Evolutionary conservation across 179 eudicot genomes (phyloP).

Genomic region (Corrigiola litoralis): DNA sequence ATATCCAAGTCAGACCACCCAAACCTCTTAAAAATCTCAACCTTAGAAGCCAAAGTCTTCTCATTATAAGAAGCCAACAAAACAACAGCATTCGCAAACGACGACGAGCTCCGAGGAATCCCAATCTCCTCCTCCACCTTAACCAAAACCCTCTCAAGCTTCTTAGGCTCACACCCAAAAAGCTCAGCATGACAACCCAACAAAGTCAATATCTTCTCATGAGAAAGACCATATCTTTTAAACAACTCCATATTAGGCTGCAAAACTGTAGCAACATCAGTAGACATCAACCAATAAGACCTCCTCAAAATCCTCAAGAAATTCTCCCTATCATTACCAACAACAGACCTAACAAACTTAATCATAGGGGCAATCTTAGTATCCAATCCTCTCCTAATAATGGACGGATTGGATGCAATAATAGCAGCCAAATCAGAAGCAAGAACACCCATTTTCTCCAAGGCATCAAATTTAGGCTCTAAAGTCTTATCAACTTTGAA

Average conservation of each 20-base stretch:
- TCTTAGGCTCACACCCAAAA: slow-evolving; percentile 7
- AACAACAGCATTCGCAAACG: slow-evolving; percentile 11
- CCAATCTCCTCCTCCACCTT: slow-evolving; percentile 21
- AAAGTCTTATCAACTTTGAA: slow-evolving; percentile 16
- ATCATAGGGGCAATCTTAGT: slow-evolving; percentile 3
- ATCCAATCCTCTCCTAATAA: neutral
- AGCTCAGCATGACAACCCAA: neutral
- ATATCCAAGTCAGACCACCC: slow-evolving; percentile 30
- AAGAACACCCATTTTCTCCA: slow-evolving; percentile 16
- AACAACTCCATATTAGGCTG: slow-evolving; percentile 16
- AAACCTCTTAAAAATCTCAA: slow-evolving; percentile 22
- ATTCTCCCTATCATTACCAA: neutral
- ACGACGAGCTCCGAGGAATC: neutral
- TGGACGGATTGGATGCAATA: slow-evolving; percentile 12
- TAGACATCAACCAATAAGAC: slow-evolving; percentile 15
- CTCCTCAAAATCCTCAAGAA: slow-evolving; percentile 8
- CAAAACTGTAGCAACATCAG: neutral
- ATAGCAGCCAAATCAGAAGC: slow-evolving; percentile 13
- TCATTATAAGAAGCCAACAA: slow-evolving; percentile 14
- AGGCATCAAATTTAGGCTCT: slow-evolving; percentile 18
- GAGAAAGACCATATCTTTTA: slow-evolving; percentile 13
- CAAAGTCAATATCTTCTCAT: slow-evolving; percentile 7
- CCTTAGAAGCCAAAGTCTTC: slow-evolving; percentile 3
- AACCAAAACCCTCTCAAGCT: neutral
- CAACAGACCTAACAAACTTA: neutral